Evolutionary conservation across 306 rosid genomes (phyloP).

Genomic region (Malus sieversii): DNA sequence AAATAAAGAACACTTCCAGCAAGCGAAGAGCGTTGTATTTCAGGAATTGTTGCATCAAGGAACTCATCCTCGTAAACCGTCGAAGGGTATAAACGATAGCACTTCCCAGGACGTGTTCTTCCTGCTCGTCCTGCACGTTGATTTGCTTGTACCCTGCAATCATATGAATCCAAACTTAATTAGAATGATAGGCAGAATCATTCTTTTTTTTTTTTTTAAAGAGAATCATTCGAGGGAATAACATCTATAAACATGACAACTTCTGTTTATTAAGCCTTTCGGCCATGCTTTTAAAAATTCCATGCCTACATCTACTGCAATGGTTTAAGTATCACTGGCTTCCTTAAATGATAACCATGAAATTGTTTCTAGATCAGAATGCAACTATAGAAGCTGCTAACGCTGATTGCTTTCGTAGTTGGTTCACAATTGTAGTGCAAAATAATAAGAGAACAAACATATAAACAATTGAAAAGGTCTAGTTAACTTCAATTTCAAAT

Average conservation of each 20-base stretch:
- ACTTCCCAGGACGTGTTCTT: conserved; percentile 92
- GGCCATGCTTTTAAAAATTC: neutral
- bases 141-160: conserved; percentile 87
- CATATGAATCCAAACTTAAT: neutral
- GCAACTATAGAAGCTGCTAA: neutral
- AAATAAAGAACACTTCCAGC: conserved; percentile 92
- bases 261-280: neutral
- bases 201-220: neutral
- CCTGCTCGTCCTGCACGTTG: conserved; percentile 99
- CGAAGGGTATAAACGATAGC: conserved; percentile 85
- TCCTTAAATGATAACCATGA: neutral
- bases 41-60: conserved; percentile 89
- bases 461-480: neutral
- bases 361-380: neutral
- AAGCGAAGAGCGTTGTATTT: conserved; percentile 90
- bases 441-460: neutral
- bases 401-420: neutral
- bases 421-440: neutral
- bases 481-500: neutral
- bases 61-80: conserved; percentile 56
- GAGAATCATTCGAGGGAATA: neutral
- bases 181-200: neutral
- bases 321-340: neutral
- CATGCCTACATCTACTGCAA: neutral
- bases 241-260: neutral